These are phyloP conservation scores for Rhizopus delemar DNA, from an alignment of 371 early-diverging fungal species.

Conservation along the genomic window DNA sequence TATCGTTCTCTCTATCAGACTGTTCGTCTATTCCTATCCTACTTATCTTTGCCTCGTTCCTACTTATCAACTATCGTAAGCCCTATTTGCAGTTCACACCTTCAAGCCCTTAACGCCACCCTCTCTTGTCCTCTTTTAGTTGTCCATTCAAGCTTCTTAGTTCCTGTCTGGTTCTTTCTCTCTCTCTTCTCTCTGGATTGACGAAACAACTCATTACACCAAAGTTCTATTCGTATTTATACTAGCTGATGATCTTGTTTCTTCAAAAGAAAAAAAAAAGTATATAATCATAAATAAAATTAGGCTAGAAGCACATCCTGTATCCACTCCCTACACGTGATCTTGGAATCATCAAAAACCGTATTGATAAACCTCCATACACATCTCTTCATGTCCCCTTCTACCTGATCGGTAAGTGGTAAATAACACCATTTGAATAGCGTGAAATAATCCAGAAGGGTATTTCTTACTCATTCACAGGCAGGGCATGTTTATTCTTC, in stretches of 20 bases:
- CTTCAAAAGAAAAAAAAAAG: constrained; percentile 23
- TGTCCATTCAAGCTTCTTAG: no score
- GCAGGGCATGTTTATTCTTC: constrained; percentile 17
- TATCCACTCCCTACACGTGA: constrained; percentile 23
- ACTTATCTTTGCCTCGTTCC: no score
- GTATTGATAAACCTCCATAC: constrained; percentile 21
- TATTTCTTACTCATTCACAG: constrained; percentile 24
- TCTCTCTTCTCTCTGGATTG: no score
- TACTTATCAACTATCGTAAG: no score
- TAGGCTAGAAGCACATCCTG: constrained; percentile 15
- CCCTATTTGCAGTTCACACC: no score
- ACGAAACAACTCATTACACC: no score
- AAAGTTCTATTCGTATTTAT: constrained; percentile 18
- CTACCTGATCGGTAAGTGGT: constrained; percentile 19
- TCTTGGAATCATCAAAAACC: constrained; percentile 21
- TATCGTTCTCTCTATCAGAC: no score
- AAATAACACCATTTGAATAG: constrained; percentile 26
- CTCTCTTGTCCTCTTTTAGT: no score
- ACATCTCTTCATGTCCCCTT: constrained; percentile 25
- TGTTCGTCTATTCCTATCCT: no score
- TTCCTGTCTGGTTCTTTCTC: no score
- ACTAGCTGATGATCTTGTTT: constrained; percentile 21
- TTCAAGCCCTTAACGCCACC: no score
- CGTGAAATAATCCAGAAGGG: constrained; percentile 12
- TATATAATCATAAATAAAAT: constrained; percentile 22